Evolutionary conservation across 768 basidiomycete genomes (phyloP), one percentile per base, ranked within the genome.

Genomic region (Pisolithus marmoratus): DNA sequence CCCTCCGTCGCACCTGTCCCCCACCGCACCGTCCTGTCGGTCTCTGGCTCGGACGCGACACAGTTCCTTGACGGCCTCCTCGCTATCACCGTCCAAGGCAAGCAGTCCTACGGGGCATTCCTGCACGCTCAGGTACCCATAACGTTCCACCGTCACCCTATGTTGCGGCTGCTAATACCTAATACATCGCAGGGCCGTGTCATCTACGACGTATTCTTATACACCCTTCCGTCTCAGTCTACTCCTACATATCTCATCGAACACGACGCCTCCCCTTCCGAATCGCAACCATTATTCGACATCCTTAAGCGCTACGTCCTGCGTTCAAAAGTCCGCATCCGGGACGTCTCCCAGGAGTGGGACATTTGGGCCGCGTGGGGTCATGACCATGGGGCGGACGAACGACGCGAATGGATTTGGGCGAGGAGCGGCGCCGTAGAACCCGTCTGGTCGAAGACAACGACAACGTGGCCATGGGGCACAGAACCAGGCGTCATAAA

Each of bases 321-420:
- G 1, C 85, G 95, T 5, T 86, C 93, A 14, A 94, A 91, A 63
- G 91, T 97, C 36, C 86, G 85, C 63, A 72, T 97, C 22, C 76
- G 80, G 49, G 86, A 91, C 61, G 85, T 85, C 4, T 83, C 89
- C 4, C 77, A 81, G 1, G 81, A 91, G 55, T 92, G 82, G 70
- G 83, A 87, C 57, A 78, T 90, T 12, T 95, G 89, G 84, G 79
- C 85, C 0, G 79, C 83, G 6, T 98, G 92, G 90, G 85, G 84
- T 1, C 73, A 75, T 8, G 65, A 71, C 17, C 54, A 59, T 20
- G 71, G 72, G 55, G 23, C 63, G 70, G 63, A 54, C 67, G 54
- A 81, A 58, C 72, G 56, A 27, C 61, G 72, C 45, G 65, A 59
- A 47, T 86, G 83, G 82, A 70, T 63, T 27, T 72, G 74, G 64